Conservation (phyloP, 768 basidiomycete species). For the Phanerodontia chrysosporium region DNA sequence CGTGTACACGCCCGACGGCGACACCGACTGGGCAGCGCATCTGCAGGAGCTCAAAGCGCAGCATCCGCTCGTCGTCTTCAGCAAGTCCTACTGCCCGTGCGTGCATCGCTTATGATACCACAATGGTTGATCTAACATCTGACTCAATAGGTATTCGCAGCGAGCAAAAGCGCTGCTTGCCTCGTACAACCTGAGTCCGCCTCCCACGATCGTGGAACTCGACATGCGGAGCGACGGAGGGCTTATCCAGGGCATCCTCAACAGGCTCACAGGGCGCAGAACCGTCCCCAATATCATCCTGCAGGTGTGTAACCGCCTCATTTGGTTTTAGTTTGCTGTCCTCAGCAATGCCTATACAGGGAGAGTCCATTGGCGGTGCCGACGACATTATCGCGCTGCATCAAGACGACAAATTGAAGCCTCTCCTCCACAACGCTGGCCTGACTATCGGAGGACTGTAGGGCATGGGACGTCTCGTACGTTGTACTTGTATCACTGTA, state of each 20-base stretch:
- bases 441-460: constrained; percentile 25
- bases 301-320: constrained; percentile 33
- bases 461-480: neutral
- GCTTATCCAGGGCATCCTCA: constrained; percentile 61
- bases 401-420: constrained; percentile 37
- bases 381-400: constrained; percentile 57
- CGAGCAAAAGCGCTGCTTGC: constrained; percentile 60
- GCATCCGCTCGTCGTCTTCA: constrained; percentile 73
- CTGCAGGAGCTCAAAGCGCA: constrained; percentile 39
- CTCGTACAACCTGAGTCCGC: constrained; percentile 54
- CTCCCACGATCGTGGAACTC: constrained; percentile 70
- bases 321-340: neutral
- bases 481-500: neutral
- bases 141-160: constrained; percentile 56
- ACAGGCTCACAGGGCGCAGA: constrained; percentile 56
- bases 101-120: constrained; percentile 23
- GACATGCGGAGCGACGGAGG: constrained; percentile 59
- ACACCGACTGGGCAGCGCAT: constrained; percentile 42
- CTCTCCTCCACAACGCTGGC: constrained; percentile 46
- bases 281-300: constrained; percentile 79
- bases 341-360: constrained; percentile 8
- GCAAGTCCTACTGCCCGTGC: constrained; percentile 81
- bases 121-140: neutral
- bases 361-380: constrained; percentile 41
- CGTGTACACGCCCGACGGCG: constrained; percentile 49